A percentile compares a stretch with the other conserved stretches of the same genome.
phyloP scores from a whole-genome alignment of 257 asterid species.

The Nyctanthes arbortristis region DNA sequence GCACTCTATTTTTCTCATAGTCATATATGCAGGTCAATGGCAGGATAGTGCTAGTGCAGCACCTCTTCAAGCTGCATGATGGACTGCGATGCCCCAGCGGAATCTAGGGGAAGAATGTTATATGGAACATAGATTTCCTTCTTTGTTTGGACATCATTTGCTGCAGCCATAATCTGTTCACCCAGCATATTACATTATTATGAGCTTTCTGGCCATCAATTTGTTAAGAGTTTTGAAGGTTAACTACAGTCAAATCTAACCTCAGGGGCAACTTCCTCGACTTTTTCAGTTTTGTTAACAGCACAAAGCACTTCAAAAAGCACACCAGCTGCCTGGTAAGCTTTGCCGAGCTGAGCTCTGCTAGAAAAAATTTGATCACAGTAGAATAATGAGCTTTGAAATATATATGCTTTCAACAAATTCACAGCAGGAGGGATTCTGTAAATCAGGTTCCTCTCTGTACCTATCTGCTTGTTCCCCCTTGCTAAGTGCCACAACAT shows the following conservation, averaged over 20 bases:
- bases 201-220: background rate
- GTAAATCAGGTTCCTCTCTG: slow-evolving; percentile 8
- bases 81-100: slow-evolving; percentile 82
- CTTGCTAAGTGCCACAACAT: slow-evolving; percentile 90
- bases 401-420: background rate
- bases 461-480: slow-evolving; percentile 96
- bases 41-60: slow-evolving; percentile 24
- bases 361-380: slow-evolving; percentile 14
- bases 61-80: slow-evolving; percentile 99
- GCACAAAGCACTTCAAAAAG: slow-evolving; percentile 90
- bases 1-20: background rate
- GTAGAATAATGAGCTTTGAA: slow-evolving; percentile 13
- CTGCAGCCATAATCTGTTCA: slow-evolving; percentile 77
- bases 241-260: slow-evolving; percentile 34
- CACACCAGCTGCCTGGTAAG: slow-evolving; percentile 81
- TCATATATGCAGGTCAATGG: background rate
- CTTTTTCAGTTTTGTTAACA: slow-evolving; percentile 74
- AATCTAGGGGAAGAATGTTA: slow-evolving; percentile 74
- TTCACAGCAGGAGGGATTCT: background rate
- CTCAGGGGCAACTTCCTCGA: slow-evolving; percentile 84
- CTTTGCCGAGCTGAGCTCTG: slow-evolving; percentile 97
- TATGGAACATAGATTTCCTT: slow-evolving; percentile 76
- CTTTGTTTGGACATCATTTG: slow-evolving; percentile 75
- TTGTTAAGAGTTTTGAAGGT: too few species aligned
- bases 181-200: background rate